Conservation (phyloP, 73 alveolate species). For the Paraurostyla sp. region DNA sequence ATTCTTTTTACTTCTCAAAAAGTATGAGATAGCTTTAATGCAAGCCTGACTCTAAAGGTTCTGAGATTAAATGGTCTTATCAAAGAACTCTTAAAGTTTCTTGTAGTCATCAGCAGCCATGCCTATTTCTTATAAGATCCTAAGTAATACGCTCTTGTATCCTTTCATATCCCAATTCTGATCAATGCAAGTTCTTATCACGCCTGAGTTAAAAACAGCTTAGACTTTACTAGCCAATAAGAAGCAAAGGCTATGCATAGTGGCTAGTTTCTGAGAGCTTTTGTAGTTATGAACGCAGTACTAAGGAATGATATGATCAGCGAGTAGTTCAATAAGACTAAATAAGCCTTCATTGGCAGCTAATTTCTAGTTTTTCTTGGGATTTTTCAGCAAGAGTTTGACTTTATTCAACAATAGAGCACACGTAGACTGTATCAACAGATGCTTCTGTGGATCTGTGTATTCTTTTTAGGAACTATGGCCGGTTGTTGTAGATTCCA, state of each 20-base stretch:
- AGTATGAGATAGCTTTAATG: slow-evolving; percentile 17
- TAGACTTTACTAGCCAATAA: slow-evolving; percentile 24
- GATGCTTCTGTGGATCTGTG: background rate
- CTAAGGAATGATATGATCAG: slow-evolving; percentile 42
- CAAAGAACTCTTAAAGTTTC: slow-evolving; percentile 18
- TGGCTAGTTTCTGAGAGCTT: background rate
- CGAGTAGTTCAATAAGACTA: background rate
- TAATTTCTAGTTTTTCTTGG: slow-evolving; percentile 29
- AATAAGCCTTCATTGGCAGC: background rate
- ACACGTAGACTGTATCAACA: background rate
- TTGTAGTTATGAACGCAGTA: slow-evolving; percentile 18
- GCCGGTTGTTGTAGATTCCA: no score
- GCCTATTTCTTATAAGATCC: slow-evolving; percentile 25
- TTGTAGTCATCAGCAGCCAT: background rate
- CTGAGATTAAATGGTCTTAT: slow-evolving; percentile 36
- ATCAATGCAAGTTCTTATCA: slow-evolving; percentile 45
- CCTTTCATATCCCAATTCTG: slow-evolving; percentile 62
- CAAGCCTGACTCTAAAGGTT: slow-evolving; percentile 41
- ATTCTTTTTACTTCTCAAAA: slow-evolving; percentile 20
- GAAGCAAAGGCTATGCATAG: slow-evolving; percentile 33
- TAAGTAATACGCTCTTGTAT: background rate
- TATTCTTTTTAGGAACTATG: no score
- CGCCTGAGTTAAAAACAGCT: slow-evolving; percentile 36
- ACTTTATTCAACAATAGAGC: background rate
- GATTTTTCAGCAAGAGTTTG: background rate